These are phyloP conservation scores for Platismatia glauca DNA, from an alignment of 495 filamentous ascomycete genomes.

Conservation along the genomic window DNA sequence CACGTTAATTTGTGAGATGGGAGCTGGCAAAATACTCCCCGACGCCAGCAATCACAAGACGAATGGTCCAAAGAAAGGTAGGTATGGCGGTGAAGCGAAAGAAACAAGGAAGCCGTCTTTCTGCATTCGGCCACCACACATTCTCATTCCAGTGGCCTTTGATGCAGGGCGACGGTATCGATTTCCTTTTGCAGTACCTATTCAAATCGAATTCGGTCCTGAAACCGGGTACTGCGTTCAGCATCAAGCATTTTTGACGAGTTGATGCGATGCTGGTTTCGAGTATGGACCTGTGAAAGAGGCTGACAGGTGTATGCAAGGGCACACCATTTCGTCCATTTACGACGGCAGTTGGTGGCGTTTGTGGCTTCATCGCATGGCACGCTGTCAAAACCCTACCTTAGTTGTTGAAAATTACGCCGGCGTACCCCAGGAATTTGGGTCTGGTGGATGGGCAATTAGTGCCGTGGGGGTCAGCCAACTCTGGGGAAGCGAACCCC, in stretches of 20 bases:
- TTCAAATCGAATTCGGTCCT: background rate
- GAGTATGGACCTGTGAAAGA: background rate
- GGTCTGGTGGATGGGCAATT: background rate
- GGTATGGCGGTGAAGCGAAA: background rate
- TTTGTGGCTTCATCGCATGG: background rate
- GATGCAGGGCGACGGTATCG: background rate
- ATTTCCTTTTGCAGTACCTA: background rate
- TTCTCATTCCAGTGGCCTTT: slow-evolving; percentile 1
- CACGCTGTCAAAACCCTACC: background rate
- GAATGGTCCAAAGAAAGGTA: background rate
- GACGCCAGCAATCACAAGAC: background rate
- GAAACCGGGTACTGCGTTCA: background rate
- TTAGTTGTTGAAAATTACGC: too few relatives aligned
- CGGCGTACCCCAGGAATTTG: slow-evolving; percentile 7
- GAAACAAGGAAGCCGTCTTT: slow-evolving; percentile 1
- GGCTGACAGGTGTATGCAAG: slow-evolving; percentile 1
- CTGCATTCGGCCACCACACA: slow-evolving; percentile 3
- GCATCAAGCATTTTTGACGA: background rate
- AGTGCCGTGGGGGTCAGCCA: slow-evolving; percentile 2
- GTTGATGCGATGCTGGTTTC: background rate
- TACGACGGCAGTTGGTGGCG: background rate
- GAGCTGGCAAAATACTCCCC: background rate
- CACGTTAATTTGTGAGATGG: background rate
- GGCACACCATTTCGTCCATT: background rate
- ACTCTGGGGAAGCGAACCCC: background rate